Base-by-base conservation (phyloP, 2,329 filamentous ascomycete species). In the Penicillium glabrum region DNA sequence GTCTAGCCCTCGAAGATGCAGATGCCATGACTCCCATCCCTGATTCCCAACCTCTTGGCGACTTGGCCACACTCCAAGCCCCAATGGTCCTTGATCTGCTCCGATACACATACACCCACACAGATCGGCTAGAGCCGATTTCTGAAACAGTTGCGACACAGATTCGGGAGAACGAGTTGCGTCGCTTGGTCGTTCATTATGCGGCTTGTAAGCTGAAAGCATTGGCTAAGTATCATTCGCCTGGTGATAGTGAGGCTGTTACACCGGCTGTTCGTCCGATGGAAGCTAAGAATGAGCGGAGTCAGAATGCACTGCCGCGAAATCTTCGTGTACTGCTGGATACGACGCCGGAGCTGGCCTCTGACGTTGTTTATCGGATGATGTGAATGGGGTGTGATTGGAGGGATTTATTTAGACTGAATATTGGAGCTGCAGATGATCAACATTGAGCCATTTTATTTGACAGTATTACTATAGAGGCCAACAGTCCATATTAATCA, bases 351-450 rank as follows among this genome's bases (percentile, higher is more conserved):
- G 75, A 77, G 60, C 62, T 77, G 64, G 75, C 73, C 23, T 75
- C 73, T 33, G 74, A 76, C 64, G 64, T 77, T 61, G 72, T 77
- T 27, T 77, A 74, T 58, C 71, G 73, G 26, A 72, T 76, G 72
- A 75, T 75, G 72, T 71, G 60, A 35, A 11, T 5, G 26, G 1
- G 13, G 26, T 58, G 44, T 62, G 60, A 57, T 58, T 58, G 58
- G 53, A 49, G 19, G 6, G 19, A 7, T 19, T 14, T 14, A 3
- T 41, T 14, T 39, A 39, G 8, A 39, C 35, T 39, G 35, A 19
- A 3, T 39, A 1, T 3, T 19, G 35, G 19, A 19, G 35, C n/a
- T 3, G 35, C 16, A 19, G 16, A 39, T 19, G 35, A 39, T 33
- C 13, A 19, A 10, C 11, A 9, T 39, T 39, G 35, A 19, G 35